phyloP scores from a whole-genome alignment of 176 grass and related monocot species.

The Pharus latifolius region DNA sequence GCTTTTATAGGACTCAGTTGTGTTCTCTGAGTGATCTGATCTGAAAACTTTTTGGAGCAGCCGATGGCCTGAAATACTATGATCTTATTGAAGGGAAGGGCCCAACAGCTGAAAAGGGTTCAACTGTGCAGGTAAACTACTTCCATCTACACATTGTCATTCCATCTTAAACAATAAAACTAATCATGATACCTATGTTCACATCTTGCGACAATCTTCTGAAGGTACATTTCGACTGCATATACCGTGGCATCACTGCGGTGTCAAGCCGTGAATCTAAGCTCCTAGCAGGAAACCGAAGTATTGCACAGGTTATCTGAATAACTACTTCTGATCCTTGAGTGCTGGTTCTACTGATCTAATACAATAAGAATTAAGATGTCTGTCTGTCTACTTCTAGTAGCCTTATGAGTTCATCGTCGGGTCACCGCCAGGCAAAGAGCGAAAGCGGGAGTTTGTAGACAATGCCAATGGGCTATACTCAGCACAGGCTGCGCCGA shows the following conservation, averaged over 20 bases:
- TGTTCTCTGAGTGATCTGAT: slow-evolving; percentile 5
- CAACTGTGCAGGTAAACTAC: slow-evolving; percentile 46
- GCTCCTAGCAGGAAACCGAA: slow-evolving; percentile 82
- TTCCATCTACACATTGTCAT: background rate
- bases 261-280: slow-evolving; percentile 88
- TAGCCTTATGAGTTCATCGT: slow-evolving; percentile 98
- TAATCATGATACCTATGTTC: too few relatives aligned
- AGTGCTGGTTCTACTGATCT: background rate
- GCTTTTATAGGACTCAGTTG: too few relatives aligned
- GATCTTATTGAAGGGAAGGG: slow-evolving; percentile 77
- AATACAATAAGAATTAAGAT: slow-evolving; percentile 13
- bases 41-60: slow-evolving; percentile 24
- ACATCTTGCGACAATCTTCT: background rate
- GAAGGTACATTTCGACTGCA: slow-evolving; percentile 90
- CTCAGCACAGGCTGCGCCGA: slow-evolving; percentile 78
- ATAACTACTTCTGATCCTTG: background rate
- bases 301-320: slow-evolving; percentile 79
- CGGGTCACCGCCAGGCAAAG: slow-evolving; percentile 71
- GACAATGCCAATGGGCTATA: slow-evolving; percentile 79
- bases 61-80: slow-evolving; percentile 85
- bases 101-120: slow-evolving; percentile 56
- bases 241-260: slow-evolving; percentile 72
- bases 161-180: background rate
- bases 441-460: slow-evolving; percentile 78
- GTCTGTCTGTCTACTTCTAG: slow-evolving; percentile 38